Evolutionary conservation across 2,329 filamentous ascomycete genomes (phyloP).

Genomic region (Ophiobolus disseminans): DNA sequence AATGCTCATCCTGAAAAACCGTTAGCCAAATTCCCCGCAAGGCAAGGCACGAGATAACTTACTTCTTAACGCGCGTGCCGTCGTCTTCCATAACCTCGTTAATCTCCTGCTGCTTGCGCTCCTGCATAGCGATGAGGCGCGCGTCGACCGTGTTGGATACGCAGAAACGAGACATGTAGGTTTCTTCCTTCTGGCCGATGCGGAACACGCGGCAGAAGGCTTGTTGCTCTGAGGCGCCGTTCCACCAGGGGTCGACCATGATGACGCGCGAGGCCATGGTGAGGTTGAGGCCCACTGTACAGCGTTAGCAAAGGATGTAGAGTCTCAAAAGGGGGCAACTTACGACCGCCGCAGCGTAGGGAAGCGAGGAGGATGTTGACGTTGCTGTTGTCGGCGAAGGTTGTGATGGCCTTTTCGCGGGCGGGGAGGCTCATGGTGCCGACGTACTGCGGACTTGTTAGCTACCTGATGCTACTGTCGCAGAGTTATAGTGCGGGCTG

Average conservation of each 20-base stretch:
- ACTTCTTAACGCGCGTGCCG: slow-evolving; percentile 38
- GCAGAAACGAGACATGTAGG: slow-evolving; percentile 65
- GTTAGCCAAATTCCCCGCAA: slow-evolving; percentile 5
- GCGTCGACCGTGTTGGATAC: slow-evolving; percentile 66
- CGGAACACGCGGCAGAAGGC: slow-evolving; percentile 69
- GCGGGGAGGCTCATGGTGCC: slow-evolving; percentile 56
- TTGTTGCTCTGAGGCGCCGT: slow-evolving; percentile 67
- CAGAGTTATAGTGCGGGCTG: slow-evolving; percentile 11
- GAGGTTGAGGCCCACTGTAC: slow-evolving; percentile 61
- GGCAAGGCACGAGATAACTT: slow-evolving; percentile 1
- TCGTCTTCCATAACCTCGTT: slow-evolving; percentile 53
- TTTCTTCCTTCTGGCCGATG: slow-evolving; percentile 68
- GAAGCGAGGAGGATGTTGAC: slow-evolving; percentile 62
- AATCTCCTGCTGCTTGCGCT: slow-evolving; percentile 58
- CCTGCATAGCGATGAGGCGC: slow-evolving; percentile 63
- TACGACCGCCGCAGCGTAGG: slow-evolving; percentile 62
- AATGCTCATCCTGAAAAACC: slow-evolving; percentile 34
- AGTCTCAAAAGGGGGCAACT: slow-evolving; percentile 3
- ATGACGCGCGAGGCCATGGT: slow-evolving; percentile 62
- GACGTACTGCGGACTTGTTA: slow-evolving; percentile 47
- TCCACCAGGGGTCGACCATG: slow-evolving; percentile 65
- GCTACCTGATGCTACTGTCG: background rate
- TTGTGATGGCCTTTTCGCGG: slow-evolving; percentile 56
- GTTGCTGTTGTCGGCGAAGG: slow-evolving; percentile 53
- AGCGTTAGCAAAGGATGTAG: background rate